Percentiles rank a stretch among this genome's conserved stretches.
phyloP scores from a whole-genome alignment of 2,329 filamentous ascomycete species.

The Claviceps capensis region DNA sequence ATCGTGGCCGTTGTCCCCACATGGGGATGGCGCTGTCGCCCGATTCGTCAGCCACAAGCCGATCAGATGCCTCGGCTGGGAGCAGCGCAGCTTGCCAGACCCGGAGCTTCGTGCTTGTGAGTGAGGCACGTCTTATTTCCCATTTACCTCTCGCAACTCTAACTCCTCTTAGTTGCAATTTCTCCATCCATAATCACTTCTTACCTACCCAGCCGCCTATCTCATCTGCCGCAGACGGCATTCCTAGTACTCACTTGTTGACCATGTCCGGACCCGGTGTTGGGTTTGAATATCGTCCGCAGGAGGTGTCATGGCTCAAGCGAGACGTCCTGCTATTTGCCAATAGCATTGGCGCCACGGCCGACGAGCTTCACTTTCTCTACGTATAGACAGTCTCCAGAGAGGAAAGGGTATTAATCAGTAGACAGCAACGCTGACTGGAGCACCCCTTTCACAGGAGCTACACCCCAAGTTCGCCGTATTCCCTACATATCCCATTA shows the following conservation, averaged over 20 bases:
- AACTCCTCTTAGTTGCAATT: neutral
- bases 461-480: constrained; percentile 74
- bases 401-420: too few relatives aligned
- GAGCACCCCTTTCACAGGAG: constrained; percentile 40
- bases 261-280: constrained; percentile 37
- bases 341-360: constrained; percentile 70
- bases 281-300: constrained; percentile 67
- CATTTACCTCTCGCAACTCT: neutral
- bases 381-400: constrained; percentile 41
- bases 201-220: too few relatives aligned
- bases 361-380: constrained; percentile 85
- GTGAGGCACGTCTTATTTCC: neutral
- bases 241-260: neutral
- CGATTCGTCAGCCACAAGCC: neutral
- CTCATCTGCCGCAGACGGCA: neutral
- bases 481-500: constrained; percentile 79
- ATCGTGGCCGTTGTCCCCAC: too few relatives aligned
- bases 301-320: constrained; percentile 73
- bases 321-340: constrained; percentile 83
- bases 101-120: neutral
- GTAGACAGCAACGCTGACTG: neutral
- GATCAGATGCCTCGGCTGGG: neutral
- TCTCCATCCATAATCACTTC: neutral
- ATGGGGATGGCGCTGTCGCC: neutral
- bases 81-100: too few relatives aligned